Percentiles rank a stretch among this genome's conserved stretches.
phyloP scores from a whole-genome alignment of 2,329 filamentous ascomycete genomes.

The Aspergillus neoniger region DNA sequence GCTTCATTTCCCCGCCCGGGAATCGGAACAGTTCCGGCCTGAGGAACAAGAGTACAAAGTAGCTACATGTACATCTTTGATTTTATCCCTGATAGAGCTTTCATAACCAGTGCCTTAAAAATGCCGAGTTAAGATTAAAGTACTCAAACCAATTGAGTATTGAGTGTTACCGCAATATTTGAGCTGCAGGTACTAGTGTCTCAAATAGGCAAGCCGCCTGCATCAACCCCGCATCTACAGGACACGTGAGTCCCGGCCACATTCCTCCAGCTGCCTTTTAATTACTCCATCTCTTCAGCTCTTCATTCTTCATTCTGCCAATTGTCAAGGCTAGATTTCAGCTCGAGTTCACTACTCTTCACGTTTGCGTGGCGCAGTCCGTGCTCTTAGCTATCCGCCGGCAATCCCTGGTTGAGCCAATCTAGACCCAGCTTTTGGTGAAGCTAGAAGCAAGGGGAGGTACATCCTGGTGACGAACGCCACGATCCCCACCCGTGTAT shows the following conservation, averaged over 20 bases:
- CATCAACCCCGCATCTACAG: neutral
- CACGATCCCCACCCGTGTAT: neutral
- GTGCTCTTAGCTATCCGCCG: neutral
- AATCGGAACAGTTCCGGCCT: too few species aligned
- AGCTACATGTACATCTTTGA: too few species aligned
- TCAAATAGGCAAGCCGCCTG: neutral
- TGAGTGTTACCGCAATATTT: neutral
- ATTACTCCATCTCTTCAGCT: neutral
- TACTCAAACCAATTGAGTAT: neutral
- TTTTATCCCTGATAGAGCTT: too few species aligned
- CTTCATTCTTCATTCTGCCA: neutral
- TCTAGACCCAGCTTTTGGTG: neutral
- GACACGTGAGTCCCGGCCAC: neutral
- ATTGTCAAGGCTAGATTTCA: neutral
- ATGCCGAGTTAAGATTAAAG: too few species aligned
- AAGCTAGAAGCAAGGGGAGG: neutral
- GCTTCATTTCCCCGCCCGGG: too few species aligned
- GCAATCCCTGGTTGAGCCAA: neutral
- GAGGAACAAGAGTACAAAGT: too few species aligned
- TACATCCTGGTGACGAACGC: neutral
- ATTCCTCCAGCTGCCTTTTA: neutral
- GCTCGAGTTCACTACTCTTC: neutral
- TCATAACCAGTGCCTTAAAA: too few species aligned
- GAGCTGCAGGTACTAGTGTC: neutral
- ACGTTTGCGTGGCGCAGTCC: neutral